Conservation (phyloP, 768 basidiomycete genomes). For the Saitozyma podzolica region DNA sequence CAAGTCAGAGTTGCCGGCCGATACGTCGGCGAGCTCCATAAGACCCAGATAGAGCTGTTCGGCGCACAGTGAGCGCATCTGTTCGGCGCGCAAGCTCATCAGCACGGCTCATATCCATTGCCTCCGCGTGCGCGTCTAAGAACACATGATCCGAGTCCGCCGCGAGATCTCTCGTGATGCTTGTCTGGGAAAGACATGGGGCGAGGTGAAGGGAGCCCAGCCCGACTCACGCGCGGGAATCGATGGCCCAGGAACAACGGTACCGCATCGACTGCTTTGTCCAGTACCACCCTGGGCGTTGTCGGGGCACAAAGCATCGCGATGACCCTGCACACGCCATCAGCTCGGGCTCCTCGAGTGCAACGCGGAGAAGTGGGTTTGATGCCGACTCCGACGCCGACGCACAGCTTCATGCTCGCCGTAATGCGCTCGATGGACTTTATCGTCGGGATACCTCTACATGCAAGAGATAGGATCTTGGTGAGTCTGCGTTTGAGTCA, state of each 20-base stretch:
- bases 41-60: constrained; percentile 78
- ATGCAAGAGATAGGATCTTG: constrained; percentile 61
- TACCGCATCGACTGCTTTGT: constrained; percentile 57
- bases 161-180: too few relatives aligned
- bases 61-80: constrained; percentile 79
- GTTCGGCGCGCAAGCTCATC: constrained; percentile 6
- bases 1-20: neutral
- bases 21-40: constrained; percentile 18
- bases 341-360: neutral
- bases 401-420: constrained; percentile 81
- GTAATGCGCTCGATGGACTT: constrained; percentile 82
- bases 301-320: constrained; percentile 63
- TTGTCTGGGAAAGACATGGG: too few relatives aligned
- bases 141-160: too few relatives aligned
- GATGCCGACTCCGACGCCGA: constrained; percentile 13
- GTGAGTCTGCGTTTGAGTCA: constrained; percentile 56
- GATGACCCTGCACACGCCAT: constrained; percentile 59
- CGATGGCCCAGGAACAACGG: constrained; percentile 70
- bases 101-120: neutral
- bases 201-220: too few relatives aligned
- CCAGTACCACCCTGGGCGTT: constrained; percentile 48
- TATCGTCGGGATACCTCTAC: constrained; percentile 65
- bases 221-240: constrained; percentile 69
- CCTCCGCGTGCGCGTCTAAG: neutral
- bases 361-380: too few relatives aligned